Evolutionary conservation across 257 asterid species (phyloP).

Genomic region (Henckelia pumila): DNA sequence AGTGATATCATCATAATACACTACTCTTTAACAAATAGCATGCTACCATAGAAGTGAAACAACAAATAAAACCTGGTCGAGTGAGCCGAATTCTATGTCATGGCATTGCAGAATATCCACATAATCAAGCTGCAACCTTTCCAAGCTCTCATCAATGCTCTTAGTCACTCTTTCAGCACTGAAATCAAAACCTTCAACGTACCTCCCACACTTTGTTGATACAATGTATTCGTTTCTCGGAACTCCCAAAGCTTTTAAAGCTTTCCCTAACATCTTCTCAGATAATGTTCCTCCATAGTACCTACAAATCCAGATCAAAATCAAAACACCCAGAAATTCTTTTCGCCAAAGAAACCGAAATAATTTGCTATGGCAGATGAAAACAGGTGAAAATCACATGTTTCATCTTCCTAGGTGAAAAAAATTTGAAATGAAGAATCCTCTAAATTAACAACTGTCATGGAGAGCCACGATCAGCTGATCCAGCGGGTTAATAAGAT

Average conservation of each 20-base stretch:
- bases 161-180: slow-evolving; percentile 91
- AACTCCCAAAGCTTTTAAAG: slow-evolving; percentile 80
- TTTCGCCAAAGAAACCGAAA: background rate
- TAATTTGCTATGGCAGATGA: background rate
- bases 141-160: slow-evolving; percentile 93
- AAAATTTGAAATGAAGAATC: too few species aligned
- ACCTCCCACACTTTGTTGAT: slow-evolving; percentile 95
- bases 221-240: slow-evolving; percentile 82
- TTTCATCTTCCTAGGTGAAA: background rate
- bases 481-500: too few species aligned
- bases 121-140: slow-evolving; percentile 94
- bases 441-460: too few species aligned
- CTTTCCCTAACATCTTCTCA: slow-evolving; percentile 75
- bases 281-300: slow-evolving; percentile 93
- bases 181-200: slow-evolving; percentile 86
- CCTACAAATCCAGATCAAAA: slow-evolving; percentile 38
- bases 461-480: too few species aligned
- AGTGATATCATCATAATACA: slow-evolving; percentile 11
- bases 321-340: background rate
- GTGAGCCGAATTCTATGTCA: slow-evolving; percentile 92
- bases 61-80: slow-evolving; percentile 67
- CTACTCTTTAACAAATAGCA: background rate
- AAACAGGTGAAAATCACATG: background rate
- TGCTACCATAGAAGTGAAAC: background rate
- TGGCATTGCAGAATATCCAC: slow-evolving; percentile 93